A percentile compares a stretch with the other conserved stretches of the same genome.
These are phyloP conservation scores for Erythrobasidium hasegawianum DNA, from an alignment of 1,284 basidiomycete species.

Conservation along the genomic window DNA sequence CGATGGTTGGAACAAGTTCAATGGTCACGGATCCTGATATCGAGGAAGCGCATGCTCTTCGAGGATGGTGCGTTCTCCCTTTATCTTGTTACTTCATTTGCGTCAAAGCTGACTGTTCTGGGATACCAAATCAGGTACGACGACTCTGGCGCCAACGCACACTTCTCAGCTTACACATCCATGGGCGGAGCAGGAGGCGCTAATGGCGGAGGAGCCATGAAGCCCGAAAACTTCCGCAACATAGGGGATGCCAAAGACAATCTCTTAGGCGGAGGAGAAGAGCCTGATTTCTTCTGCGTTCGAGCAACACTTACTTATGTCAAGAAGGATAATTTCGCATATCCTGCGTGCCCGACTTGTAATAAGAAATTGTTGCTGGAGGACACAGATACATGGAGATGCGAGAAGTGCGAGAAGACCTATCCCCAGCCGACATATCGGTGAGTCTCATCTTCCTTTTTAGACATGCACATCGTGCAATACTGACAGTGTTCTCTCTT, in stretches of 20 bases:
- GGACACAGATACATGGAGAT: slow-evolving; percentile 67
- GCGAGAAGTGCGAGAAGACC: slow-evolving; percentile 85
- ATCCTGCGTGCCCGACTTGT: slow-evolving; percentile 80
- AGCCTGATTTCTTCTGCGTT: slow-evolving; percentile 71
- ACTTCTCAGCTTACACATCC: slow-evolving; percentile 67
- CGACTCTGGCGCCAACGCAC: slow-evolving; percentile 58
- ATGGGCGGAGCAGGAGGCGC: slow-evolving; percentile 50
- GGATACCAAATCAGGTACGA: slow-evolving; percentile 57
- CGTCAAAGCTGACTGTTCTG: neutral
- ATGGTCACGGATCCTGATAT: slow-evolving; percentile 87
- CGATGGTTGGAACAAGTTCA: slow-evolving; percentile 63
- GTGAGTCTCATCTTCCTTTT: too few relatives aligned
- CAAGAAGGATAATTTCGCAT: slow-evolving; percentile 78
- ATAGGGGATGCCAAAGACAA: slow-evolving; percentile 78
- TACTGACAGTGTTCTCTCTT: neutral
- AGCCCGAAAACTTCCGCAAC: slow-evolving; percentile 67
- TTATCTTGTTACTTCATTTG: neutral
- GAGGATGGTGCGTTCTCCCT: slow-evolving; percentile 73
- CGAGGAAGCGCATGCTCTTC: slow-evolving; percentile 73
- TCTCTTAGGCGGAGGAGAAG: slow-evolving; percentile 66
- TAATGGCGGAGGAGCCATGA: slow-evolving; percentile 55
- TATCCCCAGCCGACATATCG: slow-evolving; percentile 74
- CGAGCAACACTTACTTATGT: slow-evolving; percentile 86
- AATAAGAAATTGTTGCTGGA: slow-evolving; percentile 81
- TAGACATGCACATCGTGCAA: neutral